Evolutionary conservation across 208 protist genomes (phyloP).

Genomic region (Histomonas meleagridis): DNA sequence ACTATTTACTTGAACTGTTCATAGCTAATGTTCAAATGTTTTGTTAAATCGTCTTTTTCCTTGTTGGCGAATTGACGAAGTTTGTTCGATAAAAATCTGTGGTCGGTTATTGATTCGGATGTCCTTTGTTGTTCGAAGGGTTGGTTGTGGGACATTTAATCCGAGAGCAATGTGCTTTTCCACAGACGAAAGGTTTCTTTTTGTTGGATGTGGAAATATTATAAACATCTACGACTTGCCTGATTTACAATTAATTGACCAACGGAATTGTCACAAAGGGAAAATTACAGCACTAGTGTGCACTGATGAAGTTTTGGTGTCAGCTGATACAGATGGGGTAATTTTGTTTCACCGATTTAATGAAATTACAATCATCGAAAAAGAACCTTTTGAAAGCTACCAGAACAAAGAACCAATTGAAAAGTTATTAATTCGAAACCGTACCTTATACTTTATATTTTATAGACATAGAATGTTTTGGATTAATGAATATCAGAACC

Average conservation of each 20-base stretch:
- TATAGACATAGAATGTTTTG: neutral
- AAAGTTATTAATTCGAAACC: neutral
- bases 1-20: too few species aligned
- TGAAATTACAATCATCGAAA: neutral
- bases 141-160: neutral
- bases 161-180: constrained; percentile 7
- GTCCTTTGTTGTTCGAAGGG: neutral
- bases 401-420: neutral
- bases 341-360: neutral
- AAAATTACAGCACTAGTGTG: neutral
- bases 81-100: too few species aligned
- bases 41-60: too few species aligned
- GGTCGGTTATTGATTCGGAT: too few species aligned
- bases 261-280: neutral
- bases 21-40: too few species aligned
- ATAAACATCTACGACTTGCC: neutral
- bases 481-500: neutral
- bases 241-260: neutral
- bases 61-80: too few species aligned
- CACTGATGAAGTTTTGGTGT: neutral
- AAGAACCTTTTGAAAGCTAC: neutral
- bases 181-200: neutral
- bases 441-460: neutral
- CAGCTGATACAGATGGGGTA: neutral
- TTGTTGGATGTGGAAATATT: neutral